Evolutionary conservation across 192 early-diverging fungal genomes (phyloP).

Genomic region (Coemansia sp.): DNA sequence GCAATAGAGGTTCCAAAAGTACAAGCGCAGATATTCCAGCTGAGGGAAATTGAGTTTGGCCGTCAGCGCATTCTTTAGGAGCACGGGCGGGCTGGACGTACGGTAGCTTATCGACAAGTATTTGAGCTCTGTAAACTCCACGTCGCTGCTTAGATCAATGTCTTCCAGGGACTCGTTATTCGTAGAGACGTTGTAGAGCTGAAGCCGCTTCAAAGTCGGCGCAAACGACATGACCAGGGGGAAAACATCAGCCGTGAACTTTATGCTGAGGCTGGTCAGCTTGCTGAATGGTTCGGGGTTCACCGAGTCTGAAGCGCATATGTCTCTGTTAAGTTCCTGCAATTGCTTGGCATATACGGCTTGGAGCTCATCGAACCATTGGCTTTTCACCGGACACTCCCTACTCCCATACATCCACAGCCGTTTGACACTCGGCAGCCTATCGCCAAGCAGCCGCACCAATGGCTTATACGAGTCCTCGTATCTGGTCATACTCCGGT

Average conservation of each 20-base stretch:
- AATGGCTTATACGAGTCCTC: neutral
- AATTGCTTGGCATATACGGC: neutral
- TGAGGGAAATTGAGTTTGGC: neutral
- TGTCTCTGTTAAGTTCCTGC: neutral
- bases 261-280: neutral
- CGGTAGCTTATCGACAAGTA: neutral
- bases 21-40: neutral
- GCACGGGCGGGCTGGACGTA: neutral
- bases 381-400: neutral
- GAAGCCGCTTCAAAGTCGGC: neutral
- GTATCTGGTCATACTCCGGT: neutral
- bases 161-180: neutral
- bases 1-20: neutral
- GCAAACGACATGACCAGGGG: neutral
- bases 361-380: neutral
- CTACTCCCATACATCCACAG: neutral
- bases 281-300: neutral
- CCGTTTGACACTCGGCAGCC: neutral
- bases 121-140: conserved; percentile 1
- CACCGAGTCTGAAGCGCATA: neutral
- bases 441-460: neutral
- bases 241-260: neutral
- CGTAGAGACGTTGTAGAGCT: neutral
- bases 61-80: neutral
- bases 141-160: neutral